Percentiles rank a stretch among this genome's conserved stretches.
Evolutionary conservation across 805 yeast genomes (phyloP).

Genomic region (Kuraishia hungarica): DNA sequence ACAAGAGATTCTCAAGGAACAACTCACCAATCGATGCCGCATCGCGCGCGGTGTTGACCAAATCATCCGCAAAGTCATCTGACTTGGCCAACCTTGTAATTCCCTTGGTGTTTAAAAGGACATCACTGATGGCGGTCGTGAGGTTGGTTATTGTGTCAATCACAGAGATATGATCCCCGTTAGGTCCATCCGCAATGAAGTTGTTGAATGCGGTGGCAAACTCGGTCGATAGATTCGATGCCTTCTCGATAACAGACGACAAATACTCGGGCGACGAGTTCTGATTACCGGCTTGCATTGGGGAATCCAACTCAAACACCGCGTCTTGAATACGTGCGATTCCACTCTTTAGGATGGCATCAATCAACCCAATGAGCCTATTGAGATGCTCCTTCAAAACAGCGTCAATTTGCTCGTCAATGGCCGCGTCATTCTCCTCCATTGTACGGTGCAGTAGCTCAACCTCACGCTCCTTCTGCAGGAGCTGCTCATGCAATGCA

Average conservation of each 20-base stretch:
- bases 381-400: slow-evolving; percentile 37
- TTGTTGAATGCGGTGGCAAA: slow-evolving; percentile 73
- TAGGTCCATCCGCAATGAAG: slow-evolving; percentile 68
- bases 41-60: slow-evolving; percentile 40
- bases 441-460: slow-evolving; percentile 74
- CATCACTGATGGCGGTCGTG: slow-evolving; percentile 51
- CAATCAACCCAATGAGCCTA: slow-evolving; percentile 47
- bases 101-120: slow-evolving; percentile 65
- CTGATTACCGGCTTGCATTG: slow-evolving; percentile 77
- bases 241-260: slow-evolving; percentile 60
- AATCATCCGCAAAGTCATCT: slow-evolving; percentile 42
- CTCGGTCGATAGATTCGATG: slow-evolving; percentile 65
- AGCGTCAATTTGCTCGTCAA: slow-evolving; percentile 51
- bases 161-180: slow-evolving; percentile 52
- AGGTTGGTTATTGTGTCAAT: slow-evolving; percentile 58
- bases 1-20: slow-evolving; percentile 51
- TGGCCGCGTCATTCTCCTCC: slow-evolving; percentile 51
- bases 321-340: slow-evolving; percentile 68
- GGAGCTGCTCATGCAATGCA: slow-evolving; percentile 36
- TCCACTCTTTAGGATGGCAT: slow-evolving; percentile 62
- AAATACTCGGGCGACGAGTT: slow-evolving; percentile 65
- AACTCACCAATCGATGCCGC: slow-evolving; percentile 53
- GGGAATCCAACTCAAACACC: slow-evolving; percentile 60
- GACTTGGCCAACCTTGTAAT: slow-evolving; percentile 43
- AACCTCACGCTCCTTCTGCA: slow-evolving; percentile 68